Evolutionary conservation across 2,329 filamentous ascomycete genomes (phyloP), one percentile per base, ranked within the genome.

Genomic region (Calonectria hongkongensis): DNA sequence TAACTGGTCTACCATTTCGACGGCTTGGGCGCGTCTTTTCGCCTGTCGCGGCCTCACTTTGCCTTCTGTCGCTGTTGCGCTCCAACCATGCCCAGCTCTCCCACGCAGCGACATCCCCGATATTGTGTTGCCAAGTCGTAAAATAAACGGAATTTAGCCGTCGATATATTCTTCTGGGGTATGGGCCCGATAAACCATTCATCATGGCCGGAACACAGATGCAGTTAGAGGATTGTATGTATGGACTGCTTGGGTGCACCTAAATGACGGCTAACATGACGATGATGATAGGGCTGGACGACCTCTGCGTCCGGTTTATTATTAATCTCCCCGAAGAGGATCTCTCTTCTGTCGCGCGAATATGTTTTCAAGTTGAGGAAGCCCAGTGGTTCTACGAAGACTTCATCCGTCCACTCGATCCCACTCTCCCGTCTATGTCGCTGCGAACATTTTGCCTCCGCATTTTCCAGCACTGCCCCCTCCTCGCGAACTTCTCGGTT

Each of bases 311-410:
- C 84, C 95, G 97, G 83, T 99, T 99, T 86, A 96, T 99, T 82
- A 95, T 98, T 85, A 98, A 99, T 86, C 91, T 98, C 74, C 97
- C 97, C 56, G 90, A 94, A 76, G 95, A 97, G 85, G 97, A 99
- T 85, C 91, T 98, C 58, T 92, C 93, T 77, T 95, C 94, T 2
- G 94, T 98, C 71, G 95, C 95, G 82, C 94, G 97, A 82, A 97
- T 99, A 85, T 98, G 96, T 86, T 99, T 99, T 84, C 96, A 98
- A 86, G 94, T 99, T 79, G 97, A 99, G 85, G 97, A 99, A 86
- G 97, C 97, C 80, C 97, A 99, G 92, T 99, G 97, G 97, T 99
- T 98, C 86, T 99, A 99, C 91, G 97, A 99, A 88, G 97, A 99
- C 85, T 99, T 99, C 83, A 95, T 99, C 83, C 94, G 97, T 60